Conservation (phyloP, 2,329 filamentous ascomycete species). For the Thermomyces lanuginosus region DNA sequence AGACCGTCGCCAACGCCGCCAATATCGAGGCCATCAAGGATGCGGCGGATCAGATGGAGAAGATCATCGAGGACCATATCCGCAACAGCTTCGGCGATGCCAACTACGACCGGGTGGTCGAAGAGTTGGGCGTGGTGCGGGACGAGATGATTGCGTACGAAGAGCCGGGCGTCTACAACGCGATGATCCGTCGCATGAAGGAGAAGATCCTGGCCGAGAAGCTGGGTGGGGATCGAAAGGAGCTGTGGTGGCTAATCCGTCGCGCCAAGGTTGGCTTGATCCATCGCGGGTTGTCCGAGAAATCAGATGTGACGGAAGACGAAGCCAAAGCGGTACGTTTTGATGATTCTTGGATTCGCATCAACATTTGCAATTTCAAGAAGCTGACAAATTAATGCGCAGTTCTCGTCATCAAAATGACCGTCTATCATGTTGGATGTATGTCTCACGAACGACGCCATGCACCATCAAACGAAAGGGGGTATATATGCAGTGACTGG, state of each 20-base stretch:
- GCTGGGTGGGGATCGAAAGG: conserved; percentile 58
- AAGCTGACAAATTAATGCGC: too few species aligned
- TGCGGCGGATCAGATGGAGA: conserved; percentile 57
- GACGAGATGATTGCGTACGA: conserved; percentile 62
- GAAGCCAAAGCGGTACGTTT: conserved; percentile 45
- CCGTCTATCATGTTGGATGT: too few species aligned
- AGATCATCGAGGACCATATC: conserved; percentile 53
- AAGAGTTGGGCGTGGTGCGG: conserved; percentile 61
- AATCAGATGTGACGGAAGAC: conserved; percentile 50
- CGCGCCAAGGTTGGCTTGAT: conserved; percentile 56
- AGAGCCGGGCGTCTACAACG: conserved; percentile 60
- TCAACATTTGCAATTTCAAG: too few species aligned
- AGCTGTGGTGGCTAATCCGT: conserved; percentile 67
- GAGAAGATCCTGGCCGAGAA: conserved; percentile 49
- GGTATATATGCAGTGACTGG: too few species aligned
- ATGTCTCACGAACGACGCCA: too few species aligned
- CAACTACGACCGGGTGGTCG: conserved; percentile 57
- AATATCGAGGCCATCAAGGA: conserved; percentile 47
- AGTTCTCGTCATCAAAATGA: too few species aligned
- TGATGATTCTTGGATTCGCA: too few species aligned
- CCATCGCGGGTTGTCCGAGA: conserved; percentile 43
- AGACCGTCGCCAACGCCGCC: conserved; percentile 47
- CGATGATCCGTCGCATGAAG: conserved; percentile 56
- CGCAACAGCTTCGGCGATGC: conserved; percentile 57
- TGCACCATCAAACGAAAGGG: too few species aligned